These are phyloP conservation scores for Lachnellula cervina DNA, from an alignment of 2,329 filamentous ascomycete genomes.

Conservation along the genomic window DNA sequence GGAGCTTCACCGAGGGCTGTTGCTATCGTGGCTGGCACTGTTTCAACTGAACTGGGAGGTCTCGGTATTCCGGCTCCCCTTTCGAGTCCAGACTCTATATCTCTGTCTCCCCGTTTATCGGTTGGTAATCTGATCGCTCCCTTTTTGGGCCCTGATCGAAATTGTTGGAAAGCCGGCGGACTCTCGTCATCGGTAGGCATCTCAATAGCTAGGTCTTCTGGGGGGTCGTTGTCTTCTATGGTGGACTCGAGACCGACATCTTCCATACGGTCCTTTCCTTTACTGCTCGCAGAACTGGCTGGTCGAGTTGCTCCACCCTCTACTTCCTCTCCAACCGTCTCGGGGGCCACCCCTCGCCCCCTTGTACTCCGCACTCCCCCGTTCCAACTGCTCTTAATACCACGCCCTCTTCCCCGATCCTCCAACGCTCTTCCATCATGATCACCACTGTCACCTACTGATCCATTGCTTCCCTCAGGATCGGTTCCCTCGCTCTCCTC, in stretches of 20 bases:
- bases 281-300: conserved; percentile 33
- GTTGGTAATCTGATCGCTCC: conserved; percentile 29
- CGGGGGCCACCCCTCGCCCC: conserved; percentile 24
- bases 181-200: conserved; percentile 43
- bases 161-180: conserved; percentile 59
- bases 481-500: conserved; percentile 84
- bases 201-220: conserved; percentile 55
- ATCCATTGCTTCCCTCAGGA: conserved; percentile 58
- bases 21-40: conserved; percentile 52
- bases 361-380: conserved; percentile 35
- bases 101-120: conserved; percentile 20
- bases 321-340: conserved; percentile 34
- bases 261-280: conserved; percentile 66
- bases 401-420: conserved; percentile 41
- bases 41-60: conserved; percentile 31
- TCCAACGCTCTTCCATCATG: conserved; percentile 38
- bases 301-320: conserved; percentile 21
- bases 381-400: conserved; percentile 63
- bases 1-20: conserved; percentile 64
- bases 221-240: conserved; percentile 54
- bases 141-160: conserved; percentile 33
- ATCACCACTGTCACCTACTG: conserved; percentile 50
- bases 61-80: conserved; percentile 17
- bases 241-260: conserved; percentile 78
- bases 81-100: conserved; percentile 19